phyloP scores from a whole-genome alignment of 2,329 filamentous ascomycete genomes.

The Botryotinia narcissicola region DNA sequence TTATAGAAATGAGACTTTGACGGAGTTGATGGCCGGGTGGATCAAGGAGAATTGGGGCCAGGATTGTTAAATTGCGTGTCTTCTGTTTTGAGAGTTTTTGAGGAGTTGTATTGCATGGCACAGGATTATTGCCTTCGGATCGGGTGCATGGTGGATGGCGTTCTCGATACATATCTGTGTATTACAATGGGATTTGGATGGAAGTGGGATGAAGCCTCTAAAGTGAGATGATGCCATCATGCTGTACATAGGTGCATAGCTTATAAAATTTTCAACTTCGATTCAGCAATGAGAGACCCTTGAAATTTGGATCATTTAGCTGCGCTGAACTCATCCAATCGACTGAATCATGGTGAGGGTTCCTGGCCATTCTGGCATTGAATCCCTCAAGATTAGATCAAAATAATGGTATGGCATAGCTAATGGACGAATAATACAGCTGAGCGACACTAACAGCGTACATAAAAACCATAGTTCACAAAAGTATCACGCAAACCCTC shows the following conservation, averaged over 20 bases:
- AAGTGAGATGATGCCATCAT: not conserved
- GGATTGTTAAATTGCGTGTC: conserved; percentile 29
- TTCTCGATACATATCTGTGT: not conserved
- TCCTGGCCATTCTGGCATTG: not conserved
- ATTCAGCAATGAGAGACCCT: not conserved
- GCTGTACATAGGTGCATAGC: not conserved
- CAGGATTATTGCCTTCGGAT: not conserved
- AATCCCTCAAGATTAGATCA: not conserved
- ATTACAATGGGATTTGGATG: not conserved
- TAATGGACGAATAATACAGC: not conserved
- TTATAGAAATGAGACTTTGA: conserved; percentile 55
- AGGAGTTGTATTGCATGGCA: not conserved
- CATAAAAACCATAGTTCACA: not conserved
- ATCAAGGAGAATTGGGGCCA: conserved; percentile 55
- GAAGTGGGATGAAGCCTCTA: too few relatives aligned
- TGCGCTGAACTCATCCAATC: not conserved
- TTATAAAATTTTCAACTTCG: not conserved
- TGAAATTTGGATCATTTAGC: too few relatives aligned
- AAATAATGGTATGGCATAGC: not conserved
- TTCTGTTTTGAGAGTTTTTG: not conserved
- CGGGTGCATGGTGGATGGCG: not conserved
- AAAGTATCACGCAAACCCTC: not conserved
- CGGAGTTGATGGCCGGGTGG: conserved; percentile 56
- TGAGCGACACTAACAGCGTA: not conserved
- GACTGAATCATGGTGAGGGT: not conserved